Percentiles rank a stretch among this genome's conserved stretches.
Evolutionary conservation across 345 rosid genomes (phyloP).

Genomic region (Populus pruinosa): DNA sequence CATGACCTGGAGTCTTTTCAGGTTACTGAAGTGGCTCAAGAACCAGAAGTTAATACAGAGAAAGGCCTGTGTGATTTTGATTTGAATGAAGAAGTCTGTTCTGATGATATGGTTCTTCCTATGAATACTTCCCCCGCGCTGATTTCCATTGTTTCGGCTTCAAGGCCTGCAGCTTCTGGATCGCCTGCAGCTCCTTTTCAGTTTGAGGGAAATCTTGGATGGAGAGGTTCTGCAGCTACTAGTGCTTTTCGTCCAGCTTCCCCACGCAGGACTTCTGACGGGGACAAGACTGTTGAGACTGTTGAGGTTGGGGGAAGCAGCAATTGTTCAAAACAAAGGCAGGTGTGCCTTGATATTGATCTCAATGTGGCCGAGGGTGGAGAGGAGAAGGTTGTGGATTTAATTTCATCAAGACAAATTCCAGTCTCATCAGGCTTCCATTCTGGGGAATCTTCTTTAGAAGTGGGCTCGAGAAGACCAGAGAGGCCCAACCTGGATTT

Average conservation of each 20-base stretch:
- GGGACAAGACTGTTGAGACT: constrained; percentile 27
- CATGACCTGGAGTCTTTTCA: constrained; percentile 57
- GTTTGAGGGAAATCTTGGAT: constrained; percentile 63
- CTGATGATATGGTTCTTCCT: constrained; percentile 65
- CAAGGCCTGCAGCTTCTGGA: constrained; percentile 53
- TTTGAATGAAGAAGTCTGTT: constrained; percentile 74
- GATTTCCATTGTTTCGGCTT: constrained; percentile 55
- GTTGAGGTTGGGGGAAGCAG: constrained; percentile 34
- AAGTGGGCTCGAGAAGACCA: constrained; percentile 52
- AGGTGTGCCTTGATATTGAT: constrained; percentile 60
- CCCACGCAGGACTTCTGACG: constrained; percentile 48
- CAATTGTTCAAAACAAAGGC: constrained; percentile 43
- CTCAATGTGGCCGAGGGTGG: constrained; percentile 75
- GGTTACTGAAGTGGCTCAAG: constrained; percentile 51
- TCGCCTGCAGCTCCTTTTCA: constrained; percentile 60
- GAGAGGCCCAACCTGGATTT: constrained; percentile 72
- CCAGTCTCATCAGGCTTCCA: constrained; percentile 48
- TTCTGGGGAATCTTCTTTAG: constrained; percentile 62
- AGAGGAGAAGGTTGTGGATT: constrained; percentile 57
- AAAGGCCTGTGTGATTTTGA: constrained; percentile 66
- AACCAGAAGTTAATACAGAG: constrained; percentile 46
- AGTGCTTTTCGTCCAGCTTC: constrained; percentile 72
- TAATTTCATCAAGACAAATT: constrained; percentile 42
- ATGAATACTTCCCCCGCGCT: constrained; percentile 42
- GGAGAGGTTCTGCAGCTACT: constrained; percentile 73